Evolutionary conservation across 495 filamentous ascomycete species (phyloP).

Genomic region (Xylaria grammica): DNA sequence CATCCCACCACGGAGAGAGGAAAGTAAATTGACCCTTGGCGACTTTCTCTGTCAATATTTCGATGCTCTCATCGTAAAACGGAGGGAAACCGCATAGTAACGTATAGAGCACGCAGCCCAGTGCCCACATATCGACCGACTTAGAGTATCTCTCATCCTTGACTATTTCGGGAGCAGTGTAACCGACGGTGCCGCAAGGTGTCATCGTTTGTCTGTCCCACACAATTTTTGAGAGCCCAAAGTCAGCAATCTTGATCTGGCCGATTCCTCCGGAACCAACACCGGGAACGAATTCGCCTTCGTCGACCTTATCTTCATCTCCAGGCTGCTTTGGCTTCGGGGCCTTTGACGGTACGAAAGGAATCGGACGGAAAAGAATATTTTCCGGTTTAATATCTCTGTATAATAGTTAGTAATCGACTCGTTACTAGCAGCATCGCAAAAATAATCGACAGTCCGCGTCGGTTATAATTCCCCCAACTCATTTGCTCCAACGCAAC

Average conservation of each 20-base stretch:
- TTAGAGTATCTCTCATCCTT: slow-evolving; percentile 99
- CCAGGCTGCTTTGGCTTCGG: slow-evolving; percentile 80
- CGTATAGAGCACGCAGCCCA: slow-evolving; percentile 97
- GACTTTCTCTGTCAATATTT: slow-evolving; percentile 96
- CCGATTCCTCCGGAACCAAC: slow-evolving; percentile 93
- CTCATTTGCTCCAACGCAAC: too few relatives aligned
- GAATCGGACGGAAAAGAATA: slow-evolving; percentile 85
- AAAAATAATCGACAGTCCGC: too few relatives aligned
- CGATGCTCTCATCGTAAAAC: slow-evolving; percentile 98
- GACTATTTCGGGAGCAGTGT: slow-evolving; percentile 98
- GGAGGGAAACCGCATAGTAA: slow-evolving; percentile 96
- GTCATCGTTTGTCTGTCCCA: slow-evolving; percentile 99
- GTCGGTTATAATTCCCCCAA: too few relatives aligned
- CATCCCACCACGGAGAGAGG: slow-evolving; percentile 98
- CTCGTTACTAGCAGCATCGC: background rate
- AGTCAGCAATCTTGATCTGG: slow-evolving; percentile 95
- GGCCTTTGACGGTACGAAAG: slow-evolving; percentile 77
- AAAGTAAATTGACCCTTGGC: slow-evolving; percentile 97
- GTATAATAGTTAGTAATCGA: slow-evolving; percentile 8
- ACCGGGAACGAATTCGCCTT: slow-evolving; percentile 88
- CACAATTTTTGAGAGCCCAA: slow-evolving; percentile 94
- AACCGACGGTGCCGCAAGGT: slow-evolving; percentile 95
- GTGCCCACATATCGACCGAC: slow-evolving; percentile 98
- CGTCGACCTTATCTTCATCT: slow-evolving; percentile 96
- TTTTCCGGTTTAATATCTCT: slow-evolving; percentile 99